Evolutionary conservation across 2,329 filamentous ascomycete species (phyloP), one percentile per base, ranked within the genome.

Genomic region (Hypoxylon sp.): DNA sequence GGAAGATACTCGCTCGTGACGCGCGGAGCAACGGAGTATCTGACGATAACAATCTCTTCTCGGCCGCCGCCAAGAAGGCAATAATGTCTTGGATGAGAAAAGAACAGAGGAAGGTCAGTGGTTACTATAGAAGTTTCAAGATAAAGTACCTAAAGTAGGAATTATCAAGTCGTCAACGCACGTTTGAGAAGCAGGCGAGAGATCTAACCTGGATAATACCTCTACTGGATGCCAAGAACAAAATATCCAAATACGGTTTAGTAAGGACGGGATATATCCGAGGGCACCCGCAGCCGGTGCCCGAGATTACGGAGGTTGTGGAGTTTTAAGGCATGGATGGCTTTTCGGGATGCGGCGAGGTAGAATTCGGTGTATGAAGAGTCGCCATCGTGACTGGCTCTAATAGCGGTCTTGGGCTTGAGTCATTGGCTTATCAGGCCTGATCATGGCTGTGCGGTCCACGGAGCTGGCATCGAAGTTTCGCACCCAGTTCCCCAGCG

Each of bases 381-480:
- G 27, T 56, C 34, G 19, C 45, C 32, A 19, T 47, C 19, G 23
- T 57, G 7, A 27, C 54, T 21, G 54, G 54, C 14, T 48, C 29
- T 11, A 57, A 8, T 16, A 39, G 14, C 14, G 54, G 43, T 2
- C 54, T 29, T 14, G 45, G 30, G n/a, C 8, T 39, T 16, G 37
- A 19, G 32, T 37, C 12, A n/a, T 12, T 19, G 21, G 21, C 16
- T 25, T 34, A 7, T 29, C 25, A 19, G 37, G 27, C 16, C 14
- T 55, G 16, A 45, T 55, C 9, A 34, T 46, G 2, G 52, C 29
- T 19, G 29, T 16, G 23, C 29, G 39, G 12, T 46, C 19, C 14
- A n/a, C 16, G 37, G 5, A 7, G 37, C n/a, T 8, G 8, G 37
- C 37, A 16, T 8, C 3, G 4, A 39, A 19, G 8, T 8, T 39